A percentile compares a stretch with the other conserved stretches of the same genome.
phyloP scores from a whole-genome alignment of 208 protist species.

The Trypanosomatidae sp. region DNA sequence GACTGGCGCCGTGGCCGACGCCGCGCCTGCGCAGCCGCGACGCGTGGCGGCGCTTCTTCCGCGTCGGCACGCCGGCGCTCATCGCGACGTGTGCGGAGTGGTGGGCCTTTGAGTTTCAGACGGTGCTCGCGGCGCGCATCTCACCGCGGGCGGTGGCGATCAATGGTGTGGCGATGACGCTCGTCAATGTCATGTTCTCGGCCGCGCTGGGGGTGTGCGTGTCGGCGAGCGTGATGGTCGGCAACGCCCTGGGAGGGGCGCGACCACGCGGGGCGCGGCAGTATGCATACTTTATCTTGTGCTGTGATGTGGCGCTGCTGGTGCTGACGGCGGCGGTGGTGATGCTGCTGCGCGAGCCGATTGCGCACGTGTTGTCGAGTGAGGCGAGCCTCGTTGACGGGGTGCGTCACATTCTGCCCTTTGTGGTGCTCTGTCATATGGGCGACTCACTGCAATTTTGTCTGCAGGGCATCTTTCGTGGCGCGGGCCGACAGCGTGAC shows the following conservation, averaged over 20 bases:
- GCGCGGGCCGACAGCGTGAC: conserved; percentile 25
- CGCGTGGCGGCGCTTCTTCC: conserved; percentile 32
- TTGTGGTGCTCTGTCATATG: conserved; percentile 32
- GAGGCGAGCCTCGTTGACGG: conserved; percentile 15
- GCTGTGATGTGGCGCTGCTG: conserved; percentile 25
- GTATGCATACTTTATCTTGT: conserved; percentile 39
- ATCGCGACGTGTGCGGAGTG: conserved; percentile 56
- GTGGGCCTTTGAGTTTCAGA: conserved; percentile 64
- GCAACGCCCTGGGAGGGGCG: conserved; percentile 39
- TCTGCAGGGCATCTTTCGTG: conserved; percentile 50
- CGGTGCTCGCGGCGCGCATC: conserved; percentile 27
- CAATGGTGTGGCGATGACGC: conserved; percentile 43
- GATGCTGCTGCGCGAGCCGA: conserved; percentile 29
- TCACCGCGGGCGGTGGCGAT: conserved; percentile 26
- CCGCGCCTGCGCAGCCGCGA: conserved; percentile 17
- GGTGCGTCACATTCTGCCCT: conserved; percentile 25
- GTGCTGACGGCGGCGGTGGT: conserved; percentile 16
- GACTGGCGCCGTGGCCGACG: conserved; percentile 37
- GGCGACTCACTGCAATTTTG: conserved; percentile 58
- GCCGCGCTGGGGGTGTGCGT: conserved; percentile 53
- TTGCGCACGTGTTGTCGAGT: conserved; percentile 25
- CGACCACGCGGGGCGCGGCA: conserved; percentile 21
- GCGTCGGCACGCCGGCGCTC: conserved; percentile 30
- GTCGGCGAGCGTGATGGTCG: conserved; percentile 36
- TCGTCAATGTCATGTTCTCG: conserved; percentile 32